phyloP scores from a whole-genome alignment of 2,329 filamentous ascomycete genomes.

The Colletotrichum melonis region DNA sequence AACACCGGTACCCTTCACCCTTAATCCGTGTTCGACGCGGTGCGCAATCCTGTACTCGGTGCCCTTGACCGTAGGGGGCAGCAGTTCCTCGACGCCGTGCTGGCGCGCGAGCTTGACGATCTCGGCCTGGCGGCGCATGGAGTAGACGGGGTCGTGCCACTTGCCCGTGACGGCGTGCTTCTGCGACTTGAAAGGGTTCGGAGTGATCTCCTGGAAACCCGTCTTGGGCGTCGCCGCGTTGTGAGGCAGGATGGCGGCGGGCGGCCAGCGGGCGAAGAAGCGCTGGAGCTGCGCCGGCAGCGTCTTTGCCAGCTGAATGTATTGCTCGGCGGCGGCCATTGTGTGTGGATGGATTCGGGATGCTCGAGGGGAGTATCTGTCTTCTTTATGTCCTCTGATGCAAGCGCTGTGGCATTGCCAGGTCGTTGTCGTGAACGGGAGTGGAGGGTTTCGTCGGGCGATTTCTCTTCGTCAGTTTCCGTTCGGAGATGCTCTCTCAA shows the following conservation, averaged over 20 bases:
- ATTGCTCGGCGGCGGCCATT: conserved; percentile 41
- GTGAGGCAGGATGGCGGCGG: conserved; percentile 67
- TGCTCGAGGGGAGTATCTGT: neutral
- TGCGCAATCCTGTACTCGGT: conserved; percentile 76
- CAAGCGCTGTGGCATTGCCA: neutral
- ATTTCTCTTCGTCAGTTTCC: neutral
- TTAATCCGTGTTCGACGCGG: conserved; percentile 81
- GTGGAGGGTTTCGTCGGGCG: neutral
- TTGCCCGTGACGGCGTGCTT: conserved; percentile 83
- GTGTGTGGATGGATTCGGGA: neutral
- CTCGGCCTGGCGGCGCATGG: conserved; percentile 88
- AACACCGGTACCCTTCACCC: conserved; percentile 92
- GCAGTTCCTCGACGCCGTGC: conserved; percentile 82
- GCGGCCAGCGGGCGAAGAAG: conserved; percentile 93
- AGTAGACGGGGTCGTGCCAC: conserved; percentile 87
- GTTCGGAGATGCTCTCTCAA: conserved; percentile 2
- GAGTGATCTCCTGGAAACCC: conserved; percentile 66
- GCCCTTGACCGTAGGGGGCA: conserved; percentile 82
- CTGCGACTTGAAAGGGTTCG: conserved; percentile 84
- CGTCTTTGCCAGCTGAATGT: conserved; percentile 72
- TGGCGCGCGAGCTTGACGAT: conserved; percentile 86
- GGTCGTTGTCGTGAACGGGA: neutral
- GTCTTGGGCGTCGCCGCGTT: conserved; percentile 56
- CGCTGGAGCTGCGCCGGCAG: conserved; percentile 82
- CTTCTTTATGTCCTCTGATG: conserved; percentile 1